These are phyloP conservation scores for Prunus armeniaca DNA, from an alignment of 306 rosid species.

Conservation along the genomic window DNA sequence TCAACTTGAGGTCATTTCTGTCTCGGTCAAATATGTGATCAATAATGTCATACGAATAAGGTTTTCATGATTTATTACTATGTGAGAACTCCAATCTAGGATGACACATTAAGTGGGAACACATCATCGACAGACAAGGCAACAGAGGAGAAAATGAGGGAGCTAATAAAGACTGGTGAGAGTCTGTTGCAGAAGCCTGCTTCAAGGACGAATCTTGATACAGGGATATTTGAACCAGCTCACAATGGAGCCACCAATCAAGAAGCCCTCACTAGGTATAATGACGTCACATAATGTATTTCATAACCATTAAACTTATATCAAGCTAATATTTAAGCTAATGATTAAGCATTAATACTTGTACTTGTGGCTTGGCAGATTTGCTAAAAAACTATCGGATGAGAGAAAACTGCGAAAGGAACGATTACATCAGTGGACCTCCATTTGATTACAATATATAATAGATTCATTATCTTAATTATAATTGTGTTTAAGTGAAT, in stretches of 20 bases:
- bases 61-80: neutral
- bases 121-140: constrained; percentile 17
- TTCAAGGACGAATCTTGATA: constrained; percentile 17
- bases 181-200: constrained; percentile 14
- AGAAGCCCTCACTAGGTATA: constrained; percentile 6
- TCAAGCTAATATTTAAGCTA: too few species aligned
- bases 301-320: too few species aligned
- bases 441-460: neutral
- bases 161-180: constrained; percentile 16
- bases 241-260: constrained; percentile 8
- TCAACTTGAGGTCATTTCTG: too few species aligned
- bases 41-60: neutral
- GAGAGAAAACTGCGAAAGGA: constrained; percentile 13
- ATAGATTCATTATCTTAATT: neutral
- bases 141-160: constrained; percentile 4
- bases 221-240: constrained; percentile 3
- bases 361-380: constrained; percentile 6
- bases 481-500: neutral
- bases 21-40: neutral
- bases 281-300: neutral
- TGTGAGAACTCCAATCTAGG: neutral
- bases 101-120: constrained; percentile 7
- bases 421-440: neutral
- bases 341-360: neutral
- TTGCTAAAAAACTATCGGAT: constrained; percentile 13